A percentile compares a stretch with the other conserved stretches of the same genome.
These are phyloP conservation scores for Vigna nakashimae DNA, from an alignment of 306 rosid genomes.

Conservation along the genomic window DNA sequence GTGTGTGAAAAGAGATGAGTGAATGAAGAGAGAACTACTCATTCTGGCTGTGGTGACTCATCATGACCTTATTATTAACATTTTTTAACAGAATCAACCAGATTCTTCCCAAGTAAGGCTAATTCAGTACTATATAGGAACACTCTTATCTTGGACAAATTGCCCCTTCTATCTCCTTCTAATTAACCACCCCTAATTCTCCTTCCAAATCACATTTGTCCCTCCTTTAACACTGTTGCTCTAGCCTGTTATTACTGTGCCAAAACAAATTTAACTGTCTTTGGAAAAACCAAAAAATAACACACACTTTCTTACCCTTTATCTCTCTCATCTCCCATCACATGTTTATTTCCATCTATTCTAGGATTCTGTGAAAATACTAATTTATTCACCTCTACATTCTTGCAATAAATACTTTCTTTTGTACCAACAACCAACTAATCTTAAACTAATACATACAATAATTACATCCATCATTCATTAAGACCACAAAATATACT, in stretches of 20 bases:
- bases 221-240: not conserved
- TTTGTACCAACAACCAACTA: too few relatives aligned
- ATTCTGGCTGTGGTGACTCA: conserved; percentile 53
- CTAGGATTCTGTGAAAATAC: not conserved
- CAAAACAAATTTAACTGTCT: conserved; percentile 9
- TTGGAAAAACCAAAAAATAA: not conserved
- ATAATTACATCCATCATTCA: too few relatives aligned
- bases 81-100: conserved; percentile 52
- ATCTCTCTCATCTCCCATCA: not conserved
- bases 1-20: conserved; percentile 40
- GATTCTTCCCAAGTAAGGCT: conserved; percentile 45
- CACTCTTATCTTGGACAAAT: conserved; percentile 32
- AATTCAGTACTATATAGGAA: conserved; percentile 35
- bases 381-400: not conserved
- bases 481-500: too few relatives aligned
- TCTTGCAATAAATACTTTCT: too few relatives aligned
- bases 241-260: not conserved
- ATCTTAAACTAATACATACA: too few relatives aligned
- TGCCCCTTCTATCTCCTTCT: conserved; percentile 9
- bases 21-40: conserved; percentile 42
- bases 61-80: conserved; percentile 61
- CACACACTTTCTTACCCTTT: too few relatives aligned
- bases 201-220: conserved; percentile 9
- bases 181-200: conserved; percentile 26
- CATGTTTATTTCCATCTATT: not conserved